Evolutionary conservation across 2,329 filamentous ascomycete species (phyloP).

Genomic region (Sarocladium strictum): DNA sequence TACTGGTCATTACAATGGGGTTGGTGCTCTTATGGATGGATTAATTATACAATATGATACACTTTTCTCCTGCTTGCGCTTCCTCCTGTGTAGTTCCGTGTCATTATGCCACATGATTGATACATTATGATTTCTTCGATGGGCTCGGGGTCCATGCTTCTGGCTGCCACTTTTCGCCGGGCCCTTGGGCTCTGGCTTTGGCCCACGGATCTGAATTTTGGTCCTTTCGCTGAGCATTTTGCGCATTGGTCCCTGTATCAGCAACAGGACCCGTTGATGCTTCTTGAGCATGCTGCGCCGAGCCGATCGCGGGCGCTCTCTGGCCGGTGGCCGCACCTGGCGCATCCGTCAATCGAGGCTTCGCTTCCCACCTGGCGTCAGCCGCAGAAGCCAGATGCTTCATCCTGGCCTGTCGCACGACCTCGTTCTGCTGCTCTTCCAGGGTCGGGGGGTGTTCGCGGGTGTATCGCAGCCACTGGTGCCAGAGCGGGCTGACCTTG

Average conservation of each 20-base stretch:
- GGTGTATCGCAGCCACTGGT: constrained; percentile 62
- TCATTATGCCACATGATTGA: background rate
- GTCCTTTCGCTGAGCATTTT: constrained; percentile 11
- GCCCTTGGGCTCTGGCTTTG: constrained; percentile 36
- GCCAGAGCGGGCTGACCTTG: constrained; percentile 56
- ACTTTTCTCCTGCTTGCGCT: constrained; percentile 2
- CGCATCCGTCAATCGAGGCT: constrained; percentile 37
- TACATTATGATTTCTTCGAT: constrained; percentile 21
- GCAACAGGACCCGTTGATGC: background rate
- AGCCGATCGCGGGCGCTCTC: constrained; percentile 18
- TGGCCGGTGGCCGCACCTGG: constrained; percentile 16
- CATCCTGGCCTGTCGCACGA: constrained; percentile 45
- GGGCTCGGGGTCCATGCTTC: constrained; percentile 51
- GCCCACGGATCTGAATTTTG: constrained; percentile 51
- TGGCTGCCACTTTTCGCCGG: constrained; percentile 64
- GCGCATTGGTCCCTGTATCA: constrained; percentile 8
- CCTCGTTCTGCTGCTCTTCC: constrained; percentile 49
- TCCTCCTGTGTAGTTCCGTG: background rate
- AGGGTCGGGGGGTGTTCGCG: constrained; percentile 48
- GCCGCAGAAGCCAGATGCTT: constrained; percentile 53
- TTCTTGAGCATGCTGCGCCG: constrained; percentile 9
- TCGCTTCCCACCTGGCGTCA: constrained; percentile 58
- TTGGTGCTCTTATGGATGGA: constrained; percentile 8
- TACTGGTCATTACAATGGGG: background rate
- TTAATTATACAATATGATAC: constrained; percentile 15